Evolutionary conservation across 805 yeast species (phyloP), one percentile per base, ranked within the genome.

Genomic region (Wickerhamiella sergipiensis): DNA sequence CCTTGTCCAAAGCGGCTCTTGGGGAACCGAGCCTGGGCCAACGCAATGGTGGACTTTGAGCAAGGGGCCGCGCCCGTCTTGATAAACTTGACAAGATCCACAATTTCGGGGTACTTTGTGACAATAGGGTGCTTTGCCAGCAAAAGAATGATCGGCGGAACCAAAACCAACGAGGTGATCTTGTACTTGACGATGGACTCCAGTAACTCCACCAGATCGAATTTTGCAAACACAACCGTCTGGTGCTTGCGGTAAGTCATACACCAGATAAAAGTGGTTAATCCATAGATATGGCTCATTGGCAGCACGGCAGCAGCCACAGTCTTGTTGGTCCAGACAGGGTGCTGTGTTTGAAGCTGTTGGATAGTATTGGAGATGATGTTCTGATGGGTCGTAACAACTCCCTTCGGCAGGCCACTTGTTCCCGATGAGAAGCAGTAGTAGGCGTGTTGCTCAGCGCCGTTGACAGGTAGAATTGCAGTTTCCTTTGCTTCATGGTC

Each of bases 381-480:
- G 56, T 79, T 80, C 46, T 63, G 64, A 56, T 83, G 88, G 29
- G 77, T 72, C 54, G 82, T 68, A 29, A 79, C 77, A 23, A 81
- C 90, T 59, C 90, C 90, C 69, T 84, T 85, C 54, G 90, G 86
- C 43, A 80, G 76, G 51, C 92, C 89, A n/a, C 67, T 62, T 19
- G 69, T 64, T 3, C 67, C 67, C 1, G 61, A 57, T 6, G 66
- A 64, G 51, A 64, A 62, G 56, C 64, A 59, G 54, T 59, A 60
- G 50, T 62, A 61, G 1, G 65, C 66, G 17, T 50, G 54, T 24
- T 56, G 53, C 12, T 40, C 24, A 10, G 19, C 40, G 6, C 53
- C 55, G 38, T 58, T 53, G 17, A 57, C 50, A 15, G 45, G 49
- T 1, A 55, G 54, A 1, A 56, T 52, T 40, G 40, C 31, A 2